Percentiles rank a stretch among this genome's conserved stretches.
Conservation (phyloP, 1,284 basidiomycete genomes). For the Cutaneotrichosporon daszewskae region DNA sequence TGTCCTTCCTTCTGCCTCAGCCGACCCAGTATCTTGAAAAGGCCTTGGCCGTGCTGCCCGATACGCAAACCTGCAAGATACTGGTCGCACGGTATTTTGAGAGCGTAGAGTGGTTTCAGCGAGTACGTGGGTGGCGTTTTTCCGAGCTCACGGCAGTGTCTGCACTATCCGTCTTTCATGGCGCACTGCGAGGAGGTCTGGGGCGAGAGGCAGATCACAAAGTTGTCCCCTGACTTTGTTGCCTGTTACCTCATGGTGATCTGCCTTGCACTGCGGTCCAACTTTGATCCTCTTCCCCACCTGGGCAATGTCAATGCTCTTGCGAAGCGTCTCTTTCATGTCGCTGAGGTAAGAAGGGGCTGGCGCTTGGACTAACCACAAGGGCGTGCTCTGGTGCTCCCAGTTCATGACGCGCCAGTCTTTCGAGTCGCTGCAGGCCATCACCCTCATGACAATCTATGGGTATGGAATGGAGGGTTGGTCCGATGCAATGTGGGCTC, state of each 20-base stretch:
- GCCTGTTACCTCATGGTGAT: conserved; percentile 18
- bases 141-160: conserved; percentile 7
- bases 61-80: conserved; percentile 10
- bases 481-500: conserved; percentile 16
- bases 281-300: conserved; percentile 6
- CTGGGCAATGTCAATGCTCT: conserved; percentile 7
- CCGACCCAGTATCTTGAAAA: conserved; percentile 14
- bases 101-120: conserved; percentile 20
- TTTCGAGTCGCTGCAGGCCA: conserved; percentile 19
- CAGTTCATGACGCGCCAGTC: conserved; percentile 17
- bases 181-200: conserved; percentile 12
- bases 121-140: neutral
- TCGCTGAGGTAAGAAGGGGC: conserved; percentile 6
- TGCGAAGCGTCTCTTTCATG: conserved; percentile 14
- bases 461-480: conserved; percentile 16
- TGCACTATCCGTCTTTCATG: conserved; percentile 19
- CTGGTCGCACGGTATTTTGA: conserved; percentile 19
- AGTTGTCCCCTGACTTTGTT: conserved; percentile 13
- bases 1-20: conserved; percentile 12
- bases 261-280: conserved; percentile 11
- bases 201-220: neutral
- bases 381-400: conserved; percentile 19
- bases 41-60: conserved; percentile 13
- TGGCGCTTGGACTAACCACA: neutral
- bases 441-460: conserved; percentile 17